phyloP scores from a whole-genome alignment of 495 filamentous ascomycete species.

The Neurospora sp. region DNA sequence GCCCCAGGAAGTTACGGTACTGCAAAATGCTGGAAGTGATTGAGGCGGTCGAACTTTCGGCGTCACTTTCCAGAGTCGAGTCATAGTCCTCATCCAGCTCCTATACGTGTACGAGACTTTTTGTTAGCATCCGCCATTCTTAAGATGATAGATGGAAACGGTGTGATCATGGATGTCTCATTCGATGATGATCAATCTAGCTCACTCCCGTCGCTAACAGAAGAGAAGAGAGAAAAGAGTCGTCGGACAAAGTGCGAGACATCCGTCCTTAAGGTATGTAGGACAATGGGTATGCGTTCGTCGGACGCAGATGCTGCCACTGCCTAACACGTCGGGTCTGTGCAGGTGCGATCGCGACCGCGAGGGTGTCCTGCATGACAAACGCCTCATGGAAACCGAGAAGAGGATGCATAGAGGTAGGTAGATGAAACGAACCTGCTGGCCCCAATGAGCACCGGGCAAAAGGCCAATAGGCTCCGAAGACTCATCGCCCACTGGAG shows the following conservation, averaged over 20 bases:
- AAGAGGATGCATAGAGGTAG: background rate
- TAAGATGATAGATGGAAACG: background rate
- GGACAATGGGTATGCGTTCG: background rate
- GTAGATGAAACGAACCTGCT: background rate
- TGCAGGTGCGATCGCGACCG: background rate
- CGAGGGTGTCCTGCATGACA: background rate
- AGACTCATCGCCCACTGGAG: background rate
- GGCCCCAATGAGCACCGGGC: background rate
- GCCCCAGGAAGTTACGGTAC: constrained; percentile 21
- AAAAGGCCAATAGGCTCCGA: background rate
- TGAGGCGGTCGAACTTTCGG: constrained; percentile 10
- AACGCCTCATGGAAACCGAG: background rate
- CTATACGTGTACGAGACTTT: background rate
- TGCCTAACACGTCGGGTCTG: background rate
- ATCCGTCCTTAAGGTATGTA: background rate
- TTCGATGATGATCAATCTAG: background rate
- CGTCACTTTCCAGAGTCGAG: background rate
- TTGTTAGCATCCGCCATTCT: background rate
- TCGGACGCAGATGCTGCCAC: background rate
- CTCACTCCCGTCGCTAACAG: background rate
- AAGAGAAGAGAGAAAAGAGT: background rate
- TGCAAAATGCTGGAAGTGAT: constrained; percentile 27
- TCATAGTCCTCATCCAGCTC: background rate
- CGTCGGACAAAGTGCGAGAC: background rate
- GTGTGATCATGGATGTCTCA: background rate